phyloP scores from a whole-genome alignment of 169 alveolate genomes.

The Cryptosporidium canis region DNA sequence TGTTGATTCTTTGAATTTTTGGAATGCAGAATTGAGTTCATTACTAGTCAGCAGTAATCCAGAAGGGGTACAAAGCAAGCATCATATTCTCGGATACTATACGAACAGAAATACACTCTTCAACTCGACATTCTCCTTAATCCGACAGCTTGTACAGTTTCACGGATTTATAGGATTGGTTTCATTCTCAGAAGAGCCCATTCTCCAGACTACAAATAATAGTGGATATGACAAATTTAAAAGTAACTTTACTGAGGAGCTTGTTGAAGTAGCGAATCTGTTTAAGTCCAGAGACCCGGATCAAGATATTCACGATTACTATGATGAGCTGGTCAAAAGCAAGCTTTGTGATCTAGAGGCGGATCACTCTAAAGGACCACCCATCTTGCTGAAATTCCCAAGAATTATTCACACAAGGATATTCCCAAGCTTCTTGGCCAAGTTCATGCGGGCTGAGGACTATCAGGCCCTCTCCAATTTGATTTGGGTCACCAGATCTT shows the following conservation, averaged over 20 bases:
- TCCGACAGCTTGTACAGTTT: background rate
- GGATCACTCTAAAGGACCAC: background rate
- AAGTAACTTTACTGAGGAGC: slow-evolving; percentile 2
- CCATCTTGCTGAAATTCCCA: slow-evolving; percentile 7
- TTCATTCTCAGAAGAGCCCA: slow-evolving; percentile 1
- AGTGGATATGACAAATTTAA: background rate
- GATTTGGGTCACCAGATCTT: slow-evolving; percentile 33
- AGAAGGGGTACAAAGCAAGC: background rate
- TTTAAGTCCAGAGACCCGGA: background rate
- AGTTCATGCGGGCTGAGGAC: background rate
- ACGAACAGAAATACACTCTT: slow-evolving; percentile 15
- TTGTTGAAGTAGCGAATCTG: slow-evolving; percentile 13
- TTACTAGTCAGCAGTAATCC: background rate
- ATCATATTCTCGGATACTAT: slow-evolving; percentile 34
- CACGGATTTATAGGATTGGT: slow-evolving; percentile 32
- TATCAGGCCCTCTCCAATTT: background rate
- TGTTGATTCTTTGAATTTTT: slow-evolving; percentile 42
- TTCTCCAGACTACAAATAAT: background rate
- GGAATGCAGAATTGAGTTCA: slow-evolving; percentile 44
- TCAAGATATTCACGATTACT: background rate
- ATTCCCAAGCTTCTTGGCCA: slow-evolving; percentile 1
- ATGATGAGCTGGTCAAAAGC: background rate
- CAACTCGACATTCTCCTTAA: slow-evolving; percentile 18
- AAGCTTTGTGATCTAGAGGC: background rate
- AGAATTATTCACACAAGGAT: background rate